Evolutionary conservation across 2,329 filamentous ascomycete species (phyloP).

Genomic region (Biscogniauxia sp.): DNA sequence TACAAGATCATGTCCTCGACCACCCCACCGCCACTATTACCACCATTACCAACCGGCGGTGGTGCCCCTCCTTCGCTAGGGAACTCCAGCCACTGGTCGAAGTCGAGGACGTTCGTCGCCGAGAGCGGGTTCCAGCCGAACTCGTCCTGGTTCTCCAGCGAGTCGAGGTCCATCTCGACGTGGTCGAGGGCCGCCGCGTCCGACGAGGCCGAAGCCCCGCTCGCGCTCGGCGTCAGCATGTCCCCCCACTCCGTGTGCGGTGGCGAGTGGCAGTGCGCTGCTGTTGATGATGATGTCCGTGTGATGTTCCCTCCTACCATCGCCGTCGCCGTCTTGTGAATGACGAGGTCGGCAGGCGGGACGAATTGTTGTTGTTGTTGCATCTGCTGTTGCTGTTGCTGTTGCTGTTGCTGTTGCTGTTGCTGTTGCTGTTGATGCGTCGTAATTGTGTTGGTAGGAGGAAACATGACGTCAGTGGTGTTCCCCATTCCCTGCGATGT

Average conservation of each 20-base stretch:
- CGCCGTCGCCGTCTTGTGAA: neutral
- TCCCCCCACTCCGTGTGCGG: conserved; percentile 10
- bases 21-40: neutral
- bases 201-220: conserved; percentile 19
- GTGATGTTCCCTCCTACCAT: neutral
- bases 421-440: neutral
- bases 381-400: conserved; percentile 2
- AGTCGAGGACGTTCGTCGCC: conserved; percentile 54
- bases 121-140: conserved; percentile 55
- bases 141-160: conserved; percentile 41
- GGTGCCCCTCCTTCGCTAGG: conserved; percentile 44
- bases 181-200: conserved; percentile 36
- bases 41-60: neutral
- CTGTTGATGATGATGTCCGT: neutral
- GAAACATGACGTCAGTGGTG: conserved; percentile 1
- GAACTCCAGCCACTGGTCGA: conserved; percentile 59
- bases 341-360: conserved; percentile 16
- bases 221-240: conserved; percentile 26
- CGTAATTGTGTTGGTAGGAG: neutral
- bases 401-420: conserved; percentile 5
- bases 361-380: conserved; percentile 8
- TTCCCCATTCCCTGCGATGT: conserved; percentile 36
- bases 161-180: conserved; percentile 44
- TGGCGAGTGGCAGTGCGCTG: conserved; percentile 6
- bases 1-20: neutral